Evolutionary conservation across 345 rosid genomes (phyloP).

Genomic region (Alliaria petiolata): DNA sequence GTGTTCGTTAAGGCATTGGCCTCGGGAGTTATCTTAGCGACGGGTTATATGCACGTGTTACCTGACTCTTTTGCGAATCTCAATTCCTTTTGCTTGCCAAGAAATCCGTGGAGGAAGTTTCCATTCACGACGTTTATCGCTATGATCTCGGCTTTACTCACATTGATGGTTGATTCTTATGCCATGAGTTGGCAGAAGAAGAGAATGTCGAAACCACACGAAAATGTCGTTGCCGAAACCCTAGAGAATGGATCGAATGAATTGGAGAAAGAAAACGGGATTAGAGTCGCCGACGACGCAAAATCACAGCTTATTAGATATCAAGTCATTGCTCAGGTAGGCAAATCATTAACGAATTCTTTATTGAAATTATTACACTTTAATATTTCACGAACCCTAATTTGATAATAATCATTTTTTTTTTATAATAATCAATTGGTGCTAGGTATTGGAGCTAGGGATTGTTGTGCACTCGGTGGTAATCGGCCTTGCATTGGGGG

Average conservation of each 20-base stretch:
- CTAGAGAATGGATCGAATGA: conserved; percentile 2
- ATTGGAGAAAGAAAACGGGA: not conserved
- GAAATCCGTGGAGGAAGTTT: conserved; percentile 42
- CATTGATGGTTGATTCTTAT: conserved; percentile 42
- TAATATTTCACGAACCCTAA: not conserved
- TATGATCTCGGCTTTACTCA: conserved; percentile 38
- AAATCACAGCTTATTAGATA: conserved; percentile 19
- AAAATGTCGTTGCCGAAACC: not conserved
- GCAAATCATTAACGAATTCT: not conserved
- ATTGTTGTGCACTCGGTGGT: conserved; percentile 33
- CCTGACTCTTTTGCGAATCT: conserved; percentile 35
- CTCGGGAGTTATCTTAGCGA: conserved; percentile 39
- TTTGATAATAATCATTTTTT: too few relatives aligned
- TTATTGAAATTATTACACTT: not conserved
- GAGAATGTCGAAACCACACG: not conserved
- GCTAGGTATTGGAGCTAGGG: conserved; percentile 28
- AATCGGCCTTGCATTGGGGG: conserved; percentile 30
- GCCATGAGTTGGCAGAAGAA: conserved; percentile 30
- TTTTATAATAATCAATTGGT: not conserved
- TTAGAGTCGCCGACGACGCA: not conserved
- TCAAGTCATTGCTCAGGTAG: conserved; percentile 36
- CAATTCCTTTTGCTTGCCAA: conserved; percentile 32
- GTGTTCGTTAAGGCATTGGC: conserved; percentile 11
- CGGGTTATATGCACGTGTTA: conserved; percentile 48
- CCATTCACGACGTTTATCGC: conserved; percentile 42